Evolutionary conservation across 306 rosid species (phyloP).

Genomic region (Morella rubra): DNA sequence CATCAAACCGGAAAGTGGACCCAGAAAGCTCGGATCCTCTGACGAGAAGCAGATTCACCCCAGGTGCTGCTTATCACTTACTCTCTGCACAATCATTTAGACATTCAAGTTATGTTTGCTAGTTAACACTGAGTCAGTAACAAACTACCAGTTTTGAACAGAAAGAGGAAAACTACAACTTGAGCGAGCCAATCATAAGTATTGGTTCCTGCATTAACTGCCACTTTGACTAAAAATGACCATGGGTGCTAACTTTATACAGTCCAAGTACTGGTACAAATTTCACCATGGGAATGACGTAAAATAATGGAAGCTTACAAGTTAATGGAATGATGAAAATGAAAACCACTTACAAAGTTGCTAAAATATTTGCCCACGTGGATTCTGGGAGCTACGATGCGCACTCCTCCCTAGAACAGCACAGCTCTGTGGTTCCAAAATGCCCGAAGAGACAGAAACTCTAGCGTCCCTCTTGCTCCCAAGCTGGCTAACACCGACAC

Average conservation of each 20-base stretch:
- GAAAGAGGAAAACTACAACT: too few relatives aligned
- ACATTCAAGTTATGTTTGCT: too few relatives aligned
- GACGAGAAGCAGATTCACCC: conserved; percentile 45
- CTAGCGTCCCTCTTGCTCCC: conserved; percentile 91
- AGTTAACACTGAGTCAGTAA: too few relatives aligned
- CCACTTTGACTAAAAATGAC: background rate
- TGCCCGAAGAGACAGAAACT: too few relatives aligned
- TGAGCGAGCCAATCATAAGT: too few relatives aligned
- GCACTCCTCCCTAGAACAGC: too few relatives aligned
- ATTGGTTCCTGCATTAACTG: background rate
- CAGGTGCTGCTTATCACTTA: conserved; percentile 30
- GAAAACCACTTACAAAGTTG: background rate
- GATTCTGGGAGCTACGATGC: conserved; percentile 83
- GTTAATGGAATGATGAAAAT: background rate
- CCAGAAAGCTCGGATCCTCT: conserved; percentile 46
- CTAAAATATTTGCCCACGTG: conserved; percentile 51
- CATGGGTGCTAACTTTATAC: background rate
- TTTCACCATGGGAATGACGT: too few relatives aligned
- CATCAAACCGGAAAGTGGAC: conserved; percentile 71
- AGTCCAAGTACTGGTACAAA: background rate
- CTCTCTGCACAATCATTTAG: background rate
- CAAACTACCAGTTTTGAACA: too few relatives aligned
- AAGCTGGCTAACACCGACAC: conserved; percentile 40
- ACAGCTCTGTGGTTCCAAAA: too few relatives aligned
- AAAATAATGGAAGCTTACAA: background rate